Evolutionary conservation across 2,329 filamentous ascomycete species (phyloP), one percentile per base, ranked within the genome.

Genomic region (Lasiodiplodia theobromae): DNA sequence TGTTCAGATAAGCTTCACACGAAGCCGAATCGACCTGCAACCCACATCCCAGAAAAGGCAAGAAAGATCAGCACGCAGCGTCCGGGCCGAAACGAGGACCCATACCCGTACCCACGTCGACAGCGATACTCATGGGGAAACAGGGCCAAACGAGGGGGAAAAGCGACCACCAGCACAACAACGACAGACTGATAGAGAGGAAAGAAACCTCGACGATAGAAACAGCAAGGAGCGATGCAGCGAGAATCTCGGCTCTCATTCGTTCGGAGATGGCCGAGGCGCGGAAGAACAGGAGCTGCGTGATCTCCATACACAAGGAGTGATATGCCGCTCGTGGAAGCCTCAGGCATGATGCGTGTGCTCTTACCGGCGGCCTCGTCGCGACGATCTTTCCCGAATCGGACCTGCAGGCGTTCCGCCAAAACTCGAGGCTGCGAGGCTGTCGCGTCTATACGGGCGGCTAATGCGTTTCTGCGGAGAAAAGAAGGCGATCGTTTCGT

Each of bases 21-120:
- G 21, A 58, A 58, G 16, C 54, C 34, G 54, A 25, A 58, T 58
- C 54, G 54, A 40, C 54, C 54, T 40, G n/a, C 54, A 34, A 8
- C 37, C 10, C 31, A 8, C 31, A 5, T 34, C 18, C 28, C 31
- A 11, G n/a, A n/a, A 34, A 34, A 31, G 16, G 23, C 25, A 28
- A 28, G 12, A 14, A 16, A 53, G 51, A 25, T 53, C 12, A 28
- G 14, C 51, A 21, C 54, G 54, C 38, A 58, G 38, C 54, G n/a
- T 34, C 16, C 54, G 54, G 34, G 4, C 25, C n/a, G 44, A 47
- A 47, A 47, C 7, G 31, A 34, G 31, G 31, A 52, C 14, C 44
- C 44, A 5, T 47, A 47, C 2, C 40, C 11, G 31, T 47, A 47
- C 40, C 40, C 18, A 44, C 40, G 18, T 8, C 40, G 12, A 44